Base-by-base conservation (phyloP, 768 basidiomycete genomes). In the Xerocomus spinulosus region DNA sequence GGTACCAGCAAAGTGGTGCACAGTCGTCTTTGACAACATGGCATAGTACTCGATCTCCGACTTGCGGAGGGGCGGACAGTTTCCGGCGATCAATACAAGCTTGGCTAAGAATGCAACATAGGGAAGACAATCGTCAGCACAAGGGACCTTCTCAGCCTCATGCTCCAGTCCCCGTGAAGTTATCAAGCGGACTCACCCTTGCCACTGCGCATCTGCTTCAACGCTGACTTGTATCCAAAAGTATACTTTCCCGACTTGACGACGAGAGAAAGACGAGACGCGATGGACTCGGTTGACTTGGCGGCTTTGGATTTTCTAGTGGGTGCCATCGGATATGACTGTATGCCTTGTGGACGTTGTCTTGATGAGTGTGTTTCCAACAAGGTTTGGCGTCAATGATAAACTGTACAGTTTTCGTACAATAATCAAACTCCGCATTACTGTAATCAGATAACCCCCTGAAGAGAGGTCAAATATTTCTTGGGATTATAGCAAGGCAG, bases 1-100 rank as follows among this genome's bases (percentile, higher is more conserved):
- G 55, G 93, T 93, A 55, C 96, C 96, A 55, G 83, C 78, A 70
- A 96, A 99, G 77, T 98, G 94, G 75, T 98, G 96, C 48, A 98
- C 95, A 49, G 89, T 83, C 49, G 95, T 98, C 80, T 99, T 99
- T 59, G 93, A 96, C 68, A 99, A 80, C 94, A 96, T 96, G 75
- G 93, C 96, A 69, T 98, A 99, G 80, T 98, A 99, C 78, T 99
- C 96, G 50, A 99, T 80, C 79, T 99, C 96, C 52, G 95, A 97
- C 73, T 96, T 96, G 72, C 96, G 92, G 54, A 99, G 83, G 54
- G 96, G 96, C 49, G 96, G 96, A 77, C 93, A 96, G 77, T 99
- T 99, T 60, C 92, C 94, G 63, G 95, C 92, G 67, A 99, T 96
- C 70, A 99, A 76, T 67, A 99, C 87, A 59, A 99, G 91, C 76